phyloP scores from a whole-genome alignment of 768 basidiomycete species.

The Solioccasus polychromus region DNA sequence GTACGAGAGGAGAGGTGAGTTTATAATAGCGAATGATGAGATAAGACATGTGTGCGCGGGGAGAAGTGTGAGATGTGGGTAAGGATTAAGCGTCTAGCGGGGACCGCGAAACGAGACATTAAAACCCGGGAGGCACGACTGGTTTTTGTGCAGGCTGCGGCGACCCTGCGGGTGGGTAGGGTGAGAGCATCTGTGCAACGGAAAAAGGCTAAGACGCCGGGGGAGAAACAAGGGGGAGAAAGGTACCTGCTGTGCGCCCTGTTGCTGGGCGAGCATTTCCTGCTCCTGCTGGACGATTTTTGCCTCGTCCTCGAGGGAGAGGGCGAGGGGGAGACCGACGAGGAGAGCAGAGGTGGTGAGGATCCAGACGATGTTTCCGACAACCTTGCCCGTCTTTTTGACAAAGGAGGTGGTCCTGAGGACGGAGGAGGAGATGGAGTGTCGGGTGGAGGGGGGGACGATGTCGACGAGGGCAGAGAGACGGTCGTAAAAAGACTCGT shows the following conservation, averaged over 20 bases:
- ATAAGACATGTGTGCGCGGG: conserved; percentile 26
- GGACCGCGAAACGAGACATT: too few relatives aligned
- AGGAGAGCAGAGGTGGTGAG: conserved; percentile 91
- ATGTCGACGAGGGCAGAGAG: conserved; percentile 93
- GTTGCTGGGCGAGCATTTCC: conserved; percentile 90
- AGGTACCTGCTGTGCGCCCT: conserved; percentile 85
- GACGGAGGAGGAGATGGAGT: conserved; percentile 61
- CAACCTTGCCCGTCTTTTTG: conserved; percentile 64
- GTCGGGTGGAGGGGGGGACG: conserved; percentile 86
- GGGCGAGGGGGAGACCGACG: conserved; percentile 88
- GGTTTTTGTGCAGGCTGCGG: conserved; percentile 42
- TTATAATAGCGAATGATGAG: conserved; percentile 30
- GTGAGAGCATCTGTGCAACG: conserved; percentile 65
- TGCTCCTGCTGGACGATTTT: conserved; percentile 93
- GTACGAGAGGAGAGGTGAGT: conserved; percentile 16
- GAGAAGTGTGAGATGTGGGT: conserved; percentile 15
- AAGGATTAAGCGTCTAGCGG: conserved; percentile 9
- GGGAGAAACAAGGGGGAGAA: not conserved
- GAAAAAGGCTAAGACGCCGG: conserved; percentile 8
- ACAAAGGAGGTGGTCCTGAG: conserved; percentile 60
- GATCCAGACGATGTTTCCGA: conserved; percentile 92
- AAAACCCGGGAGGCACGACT: conserved; percentile 87
- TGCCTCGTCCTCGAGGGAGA: conserved; percentile 94
- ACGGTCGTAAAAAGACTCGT: conserved; percentile 88
- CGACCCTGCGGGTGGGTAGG: conserved; percentile 46